Conservation (phyloP, 2,329 filamentous ascomycete genomes). For the Nemania sp. region DNA sequence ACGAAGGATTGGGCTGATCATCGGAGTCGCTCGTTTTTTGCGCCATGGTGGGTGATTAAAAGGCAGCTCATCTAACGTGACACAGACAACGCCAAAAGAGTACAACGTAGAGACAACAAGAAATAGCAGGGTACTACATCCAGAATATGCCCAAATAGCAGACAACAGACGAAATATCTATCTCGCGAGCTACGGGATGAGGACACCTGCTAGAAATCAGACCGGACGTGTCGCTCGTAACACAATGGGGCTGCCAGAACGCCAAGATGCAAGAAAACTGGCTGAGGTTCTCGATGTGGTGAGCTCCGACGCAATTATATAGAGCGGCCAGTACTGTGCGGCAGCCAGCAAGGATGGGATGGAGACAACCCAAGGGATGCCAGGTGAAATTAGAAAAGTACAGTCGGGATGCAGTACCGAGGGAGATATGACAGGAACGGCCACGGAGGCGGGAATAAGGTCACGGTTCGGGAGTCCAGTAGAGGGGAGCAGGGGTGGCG, state of each 20-base stretch:
- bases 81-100: slow-evolving; percentile 40
- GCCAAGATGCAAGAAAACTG: slow-evolving; percentile 32
- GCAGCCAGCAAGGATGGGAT: slow-evolving; percentile 16
- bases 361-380: slow-evolving; percentile 22
- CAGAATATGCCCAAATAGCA: slow-evolving; percentile 33
- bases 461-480: slow-evolving; percentile 19
- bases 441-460: slow-evolving; percentile 24
- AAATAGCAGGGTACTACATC: slow-evolving; percentile 35
- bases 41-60: slow-evolving; percentile 43
- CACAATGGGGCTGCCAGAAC: slow-evolving; percentile 31
- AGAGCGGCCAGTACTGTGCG: slow-evolving; percentile 12
- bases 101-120: slow-evolving; percentile 34
- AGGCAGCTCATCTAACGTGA: slow-evolving; percentile 42
- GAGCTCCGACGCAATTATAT: slow-evolving; percentile 28
- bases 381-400: slow-evolving; percentile 13
- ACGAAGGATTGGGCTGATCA: slow-evolving; percentile 44
- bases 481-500: slow-evolving; percentile 23
- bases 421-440: slow-evolving; percentile 6
- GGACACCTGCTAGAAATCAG: slow-evolving; percentile 32
- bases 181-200: slow-evolving; percentile 30
- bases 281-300: slow-evolving; percentile 26
- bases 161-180: slow-evolving; percentile 20
- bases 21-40: slow-evolving; percentile 42
- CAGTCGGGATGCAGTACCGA: slow-evolving; percentile 18
- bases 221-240: slow-evolving; percentile 31